phyloP scores from a whole-genome alignment of 2,329 filamentous ascomycete species.

The Ciborinia camelliae region DNA sequence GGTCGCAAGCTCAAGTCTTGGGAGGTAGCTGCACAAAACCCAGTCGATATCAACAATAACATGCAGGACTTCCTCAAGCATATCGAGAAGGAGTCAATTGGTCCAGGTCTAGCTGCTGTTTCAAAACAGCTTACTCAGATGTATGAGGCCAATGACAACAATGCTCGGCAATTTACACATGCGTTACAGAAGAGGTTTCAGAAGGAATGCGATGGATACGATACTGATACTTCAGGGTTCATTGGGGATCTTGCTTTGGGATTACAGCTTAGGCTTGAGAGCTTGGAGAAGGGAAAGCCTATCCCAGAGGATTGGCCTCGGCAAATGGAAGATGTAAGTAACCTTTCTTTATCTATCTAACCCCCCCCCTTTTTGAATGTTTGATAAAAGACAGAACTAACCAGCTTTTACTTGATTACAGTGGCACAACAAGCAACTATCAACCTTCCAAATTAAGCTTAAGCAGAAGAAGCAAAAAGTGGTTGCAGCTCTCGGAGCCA shows the following conservation, averaged over 20 bases:
- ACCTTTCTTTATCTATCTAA: not conserved
- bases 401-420: not conserved
- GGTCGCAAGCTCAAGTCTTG: conserved; percentile 1
- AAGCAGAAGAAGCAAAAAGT: not conserved
- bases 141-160: not conserved
- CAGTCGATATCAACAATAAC: not conserved
- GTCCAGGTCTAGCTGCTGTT: not conserved
- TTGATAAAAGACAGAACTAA: not conserved
- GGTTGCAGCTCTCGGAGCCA: not conserved
- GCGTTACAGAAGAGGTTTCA: not conserved
- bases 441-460: not conserved
- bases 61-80: conserved; percentile 3
- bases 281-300: not conserved
- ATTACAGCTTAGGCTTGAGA: not conserved
- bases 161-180: not conserved
- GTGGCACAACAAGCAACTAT: not conserved
- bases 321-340: conserved; percentile 1
- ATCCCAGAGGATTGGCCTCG: not conserved
- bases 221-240: not conserved
- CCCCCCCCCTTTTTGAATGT: too few species aligned
- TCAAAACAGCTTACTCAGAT: not conserved
- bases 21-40: not conserved
- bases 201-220: not conserved
- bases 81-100: not conserved
- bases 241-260: not conserved